These are phyloP conservation scores for Cercospora sojina DNA, from an alignment of 2,329 filamentous ascomycete genomes.

Conservation along the genomic window DNA sequence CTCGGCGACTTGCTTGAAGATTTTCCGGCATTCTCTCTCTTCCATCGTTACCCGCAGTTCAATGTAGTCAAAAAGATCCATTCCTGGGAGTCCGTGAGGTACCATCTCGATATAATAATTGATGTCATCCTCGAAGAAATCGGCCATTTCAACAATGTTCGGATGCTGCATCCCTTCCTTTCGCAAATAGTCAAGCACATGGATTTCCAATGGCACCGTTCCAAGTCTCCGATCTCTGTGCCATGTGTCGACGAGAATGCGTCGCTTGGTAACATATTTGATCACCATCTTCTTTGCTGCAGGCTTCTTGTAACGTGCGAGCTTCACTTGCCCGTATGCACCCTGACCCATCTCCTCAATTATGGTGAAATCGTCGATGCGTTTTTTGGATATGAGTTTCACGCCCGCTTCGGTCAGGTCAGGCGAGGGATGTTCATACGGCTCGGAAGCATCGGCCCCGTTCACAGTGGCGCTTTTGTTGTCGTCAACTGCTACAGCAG, in stretches of 20 bases:
- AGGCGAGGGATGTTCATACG: slow-evolving; percentile 42
- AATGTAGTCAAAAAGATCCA: slow-evolving; percentile 99
- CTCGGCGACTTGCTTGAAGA: slow-evolving; percentile 88
- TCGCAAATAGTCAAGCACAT: slow-evolving; percentile 90
- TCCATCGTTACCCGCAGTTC: slow-evolving; percentile 96
- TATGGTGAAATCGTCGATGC: slow-evolving; percentile 85
- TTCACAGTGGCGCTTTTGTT: slow-evolving; percentile 20
- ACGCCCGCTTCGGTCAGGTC: slow-evolving; percentile 36
- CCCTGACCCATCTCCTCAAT: slow-evolving; percentile 98
- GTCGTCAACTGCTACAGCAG: not conserved
- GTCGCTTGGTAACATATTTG: slow-evolving; percentile 95
- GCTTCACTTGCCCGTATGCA: slow-evolving; percentile 95
- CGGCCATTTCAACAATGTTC: slow-evolving; percentile 68
- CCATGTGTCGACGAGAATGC: slow-evolving; percentile 98
- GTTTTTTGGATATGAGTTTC: slow-evolving; percentile 62
- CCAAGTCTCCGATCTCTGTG: slow-evolving; percentile 88
- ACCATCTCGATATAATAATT: slow-evolving; percentile 99
- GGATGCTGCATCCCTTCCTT: slow-evolving; percentile 65
- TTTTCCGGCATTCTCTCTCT: slow-evolving; percentile 87
- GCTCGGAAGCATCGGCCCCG: slow-evolving; percentile 28
- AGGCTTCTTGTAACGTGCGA: slow-evolving; percentile 76
- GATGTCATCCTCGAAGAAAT: slow-evolving; percentile 72
- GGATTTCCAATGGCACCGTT: slow-evolving; percentile 94
- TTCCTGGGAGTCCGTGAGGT: slow-evolving; percentile 89
- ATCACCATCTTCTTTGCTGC: slow-evolving; percentile 81